Evolutionary conservation across 768 basidiomycete species (phyloP).

Genomic region (Tylopilus balloui): DNA sequence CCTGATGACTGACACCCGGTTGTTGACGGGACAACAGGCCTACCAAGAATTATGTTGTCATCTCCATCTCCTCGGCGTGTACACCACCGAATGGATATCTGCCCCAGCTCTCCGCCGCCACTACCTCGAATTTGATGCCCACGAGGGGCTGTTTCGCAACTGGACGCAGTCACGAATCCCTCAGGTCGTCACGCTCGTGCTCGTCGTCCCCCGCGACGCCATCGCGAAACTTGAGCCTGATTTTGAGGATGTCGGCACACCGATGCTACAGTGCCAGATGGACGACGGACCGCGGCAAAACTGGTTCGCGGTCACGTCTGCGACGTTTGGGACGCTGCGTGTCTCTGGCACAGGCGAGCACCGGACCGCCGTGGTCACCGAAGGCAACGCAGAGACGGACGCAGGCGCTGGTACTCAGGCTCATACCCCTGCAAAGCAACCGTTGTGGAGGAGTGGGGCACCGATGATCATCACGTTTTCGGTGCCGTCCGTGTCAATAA

Average conservation of each 20-base stretch:
- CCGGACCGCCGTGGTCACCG: conserved; percentile 9
- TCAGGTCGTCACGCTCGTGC: conserved; percentile 27
- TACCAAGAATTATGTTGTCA: conserved; percentile 45
- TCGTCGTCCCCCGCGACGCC: conserved; percentile 30
- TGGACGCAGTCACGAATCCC: conserved; percentile 26
- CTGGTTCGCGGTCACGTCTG: conserved; percentile 17
- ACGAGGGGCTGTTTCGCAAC: conserved; percentile 22
- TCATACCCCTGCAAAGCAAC: neutral
- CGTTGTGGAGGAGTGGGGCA: conserved; percentile 13
- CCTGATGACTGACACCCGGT: conserved; percentile 1
- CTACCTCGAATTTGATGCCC: neutral
- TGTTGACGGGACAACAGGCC: conserved; percentile 25
- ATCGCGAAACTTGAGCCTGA: conserved; percentile 13
- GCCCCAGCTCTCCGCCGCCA: neutral
- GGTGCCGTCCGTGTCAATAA: conserved; percentile 4
- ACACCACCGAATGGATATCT: conserved; percentile 20
- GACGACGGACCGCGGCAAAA: neutral
- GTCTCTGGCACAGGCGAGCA: conserved; percentile 18
- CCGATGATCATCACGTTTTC: conserved; percentile 22
- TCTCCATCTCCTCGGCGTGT: conserved; percentile 38
- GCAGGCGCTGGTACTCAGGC: neutral
- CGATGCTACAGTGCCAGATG: conserved; percentile 22
- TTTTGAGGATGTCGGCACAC: conserved; percentile 3
- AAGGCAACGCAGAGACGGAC: neutral
- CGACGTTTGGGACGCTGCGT: conserved; percentile 18